phyloP scores from a whole-genome alignment of 1,284 basidiomycete genomes.

The Boletellus deceptivus region DNA sequence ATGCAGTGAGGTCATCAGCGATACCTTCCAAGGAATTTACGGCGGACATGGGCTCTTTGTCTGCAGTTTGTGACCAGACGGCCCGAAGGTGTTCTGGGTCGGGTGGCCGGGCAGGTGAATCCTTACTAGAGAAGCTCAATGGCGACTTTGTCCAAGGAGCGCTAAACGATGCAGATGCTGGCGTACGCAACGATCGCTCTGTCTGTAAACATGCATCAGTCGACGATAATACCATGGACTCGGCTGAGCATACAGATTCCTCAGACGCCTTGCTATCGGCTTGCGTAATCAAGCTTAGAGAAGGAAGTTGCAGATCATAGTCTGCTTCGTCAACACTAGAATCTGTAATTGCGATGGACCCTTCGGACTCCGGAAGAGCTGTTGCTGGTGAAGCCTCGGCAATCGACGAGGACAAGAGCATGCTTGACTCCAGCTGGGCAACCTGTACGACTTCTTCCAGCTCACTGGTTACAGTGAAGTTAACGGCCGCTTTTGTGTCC shows the following conservation, averaged over 20 bases:
- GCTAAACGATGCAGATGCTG: slow-evolving; percentile 44
- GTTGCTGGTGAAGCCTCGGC: slow-evolving; percentile 10
- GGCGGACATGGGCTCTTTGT: slow-evolving; percentile 57
- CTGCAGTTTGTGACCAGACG: slow-evolving; percentile 77
- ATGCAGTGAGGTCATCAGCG: slow-evolving; percentile 69
- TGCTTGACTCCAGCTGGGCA: slow-evolving; percentile 18
- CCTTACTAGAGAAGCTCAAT: slow-evolving; percentile 53
- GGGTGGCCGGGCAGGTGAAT: slow-evolving; percentile 60
- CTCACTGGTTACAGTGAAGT: slow-evolving; percentile 76
- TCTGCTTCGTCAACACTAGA: slow-evolving; percentile 24
- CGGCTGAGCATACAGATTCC: slow-evolving; percentile 42
- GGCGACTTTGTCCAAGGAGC: slow-evolving; percentile 65
- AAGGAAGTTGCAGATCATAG: slow-evolving; percentile 23
- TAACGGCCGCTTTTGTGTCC: slow-evolving; percentile 47
- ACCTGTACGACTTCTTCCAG: slow-evolving; percentile 44
- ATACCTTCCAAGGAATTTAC: slow-evolving; percentile 80
- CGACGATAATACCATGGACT: slow-evolving; percentile 1
- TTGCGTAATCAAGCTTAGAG: slow-evolving; percentile 32
- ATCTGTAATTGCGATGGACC: slow-evolving; percentile 6
- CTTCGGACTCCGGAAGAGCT: slow-evolving; percentile 4
- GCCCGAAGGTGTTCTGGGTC: slow-evolving; percentile 79
- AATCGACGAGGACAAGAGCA: slow-evolving; percentile 29
- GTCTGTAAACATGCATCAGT: slow-evolving; percentile 33
- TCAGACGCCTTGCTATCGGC: slow-evolving; percentile 48
- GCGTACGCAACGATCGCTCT: slow-evolving; percentile 48